Base-by-base conservation (phyloP, 73 alveolate genomes). In the Paramecium sonneborni region DNA sequence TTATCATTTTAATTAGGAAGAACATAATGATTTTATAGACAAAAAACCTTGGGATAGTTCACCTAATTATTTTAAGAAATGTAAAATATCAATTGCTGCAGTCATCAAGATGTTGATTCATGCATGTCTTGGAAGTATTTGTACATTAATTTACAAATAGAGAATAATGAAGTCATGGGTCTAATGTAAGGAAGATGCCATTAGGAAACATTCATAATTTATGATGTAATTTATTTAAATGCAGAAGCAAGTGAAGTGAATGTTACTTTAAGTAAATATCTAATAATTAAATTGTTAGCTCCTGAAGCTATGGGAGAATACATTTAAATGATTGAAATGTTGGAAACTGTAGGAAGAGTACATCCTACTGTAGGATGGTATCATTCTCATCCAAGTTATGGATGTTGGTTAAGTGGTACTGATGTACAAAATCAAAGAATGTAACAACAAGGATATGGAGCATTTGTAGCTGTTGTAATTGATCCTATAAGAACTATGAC, bases 361-460 rank as follows among this genome's bases (percentile, higher is more conserved):
- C 98, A 88, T 98, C 97, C 89, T 95, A 70, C 56, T n/a, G 76
- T 88, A 39, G 94, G 99, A 46, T 97, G 99, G 99, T 98, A 98
- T 92, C 99, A 98, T 84, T 95, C 99, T 70, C 99, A 98, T 92
- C 99, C 99, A 37, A 99, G 99, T 41, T 98, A 98, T 84, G 99
- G 99, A 28, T 98, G 99, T 92, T 98, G 99, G 99, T 95, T 98
- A 44, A 94, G 99, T 44, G 99, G 99, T 46, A 98, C 98, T 30
- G 99, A 98, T 92, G 99, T 98, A 24, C n/a, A 39, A 62, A 70
- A 84, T 88, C 52, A 88, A 15, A 70, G 70, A 88, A 41, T 88
- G 67, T 58, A 88, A 46, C 30, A 88, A 88, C 37, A 24, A 24
- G 90, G 85, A 43, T 62, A 88, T 5, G 69, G 79, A 39, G 55